Base-by-base conservation (phyloP, 176 grass and related monocot genomes). In the Phyllostachys edulis region DNA sequence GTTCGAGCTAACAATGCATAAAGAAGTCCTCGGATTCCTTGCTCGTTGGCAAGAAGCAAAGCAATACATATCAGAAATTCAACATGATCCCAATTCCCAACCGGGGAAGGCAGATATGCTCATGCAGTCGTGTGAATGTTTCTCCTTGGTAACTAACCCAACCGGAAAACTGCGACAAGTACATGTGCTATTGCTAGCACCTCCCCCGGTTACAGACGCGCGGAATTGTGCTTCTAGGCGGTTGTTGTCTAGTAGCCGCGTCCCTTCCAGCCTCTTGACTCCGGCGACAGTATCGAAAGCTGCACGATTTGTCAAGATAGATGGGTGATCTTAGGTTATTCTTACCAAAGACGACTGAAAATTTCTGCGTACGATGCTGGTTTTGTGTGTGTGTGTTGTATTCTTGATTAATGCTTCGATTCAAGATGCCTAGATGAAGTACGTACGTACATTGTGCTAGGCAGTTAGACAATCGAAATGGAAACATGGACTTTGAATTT, bases 181-280 rank as follows among this genome's bases (percentile, higher is more conserved):
- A 13, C 52, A 72, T 45, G 67, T n/a, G 16, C 14, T 16, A 42
- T 52, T n/a, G 16, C 14, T 16, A 42, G 65, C 63, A n/a, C 82
- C 82, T 89, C 69, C 82, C 75, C 82, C 51, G 0, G 82, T 13
- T 57, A 20, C 8, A 21, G 36, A 16, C 42, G 24, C 29, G 11
- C 17, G 12, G 4, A 15, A 17, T 44, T 44, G 42, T 14, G 16
- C 66, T 64, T 47, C 56, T 27, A 14, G 4, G 1, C 10, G 38
- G 39, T 10, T 1, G 44, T 26, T 62, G 46, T 20, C 79, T 24
- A 23, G 80, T 64, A 71, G 80, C 86, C 75, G 81, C 81, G 81
- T 84, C 87, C 66, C 18, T 9, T 15, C 15, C 12, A 5, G 29
- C 24, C 67, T 18, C 21, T 15, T 15, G 73, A 83, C 80, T n/a